A percentile compares a stretch with the other conserved stretches of the same genome.
These are phyloP conservation scores for Penicillium rolfsii DNA, from an alignment of 2,329 filamentous ascomycete species.

Conservation along the genomic window DNA sequence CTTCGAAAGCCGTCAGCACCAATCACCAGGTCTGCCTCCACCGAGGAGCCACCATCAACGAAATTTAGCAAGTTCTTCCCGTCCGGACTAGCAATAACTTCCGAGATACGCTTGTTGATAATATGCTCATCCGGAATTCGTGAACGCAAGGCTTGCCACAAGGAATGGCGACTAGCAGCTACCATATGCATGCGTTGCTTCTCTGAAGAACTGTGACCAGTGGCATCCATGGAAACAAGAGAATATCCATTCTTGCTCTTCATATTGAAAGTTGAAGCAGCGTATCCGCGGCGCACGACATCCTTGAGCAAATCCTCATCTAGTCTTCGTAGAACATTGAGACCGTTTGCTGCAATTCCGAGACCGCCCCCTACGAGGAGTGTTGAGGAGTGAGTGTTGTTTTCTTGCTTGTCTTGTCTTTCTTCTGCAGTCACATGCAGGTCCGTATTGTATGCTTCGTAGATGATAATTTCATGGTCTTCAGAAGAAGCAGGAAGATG, in stretches of 20 bases:
- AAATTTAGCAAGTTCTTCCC: slow-evolving; percentile 39
- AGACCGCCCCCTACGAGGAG: slow-evolving; percentile 45
- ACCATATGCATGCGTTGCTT: slow-evolving; percentile 36
- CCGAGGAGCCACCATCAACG: slow-evolving; percentile 36
- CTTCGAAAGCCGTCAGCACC: slow-evolving; percentile 50
- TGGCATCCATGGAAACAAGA: slow-evolving; percentile 33
- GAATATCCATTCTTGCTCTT: slow-evolving; percentile 41
- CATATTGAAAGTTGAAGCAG: slow-evolving; percentile 37
- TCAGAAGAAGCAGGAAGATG: slow-evolving; percentile 36
- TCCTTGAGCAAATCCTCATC: slow-evolving; percentile 40
- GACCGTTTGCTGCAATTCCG: slow-evolving; percentile 45
- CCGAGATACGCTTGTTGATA: slow-evolving; percentile 37
- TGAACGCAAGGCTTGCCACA: slow-evolving; percentile 44
- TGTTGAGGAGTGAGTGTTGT: slow-evolving; percentile 37
- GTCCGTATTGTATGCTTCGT: slow-evolving; percentile 46
- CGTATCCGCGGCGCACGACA: slow-evolving; percentile 41
- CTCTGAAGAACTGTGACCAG: slow-evolving; percentile 7
- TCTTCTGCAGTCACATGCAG: slow-evolving; percentile 27
- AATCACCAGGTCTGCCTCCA: slow-evolving; percentile 47
- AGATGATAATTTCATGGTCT: slow-evolving; percentile 42
- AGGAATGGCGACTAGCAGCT: slow-evolving; percentile 42
- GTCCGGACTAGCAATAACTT: slow-evolving; percentile 32
- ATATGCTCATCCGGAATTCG: slow-evolving; percentile 41
- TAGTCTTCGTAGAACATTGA: slow-evolving; percentile 44
- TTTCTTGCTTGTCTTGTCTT: slow-evolving; percentile 20